Base-by-base conservation (phyloP, 208 protist species). In the Naegleria lovaniensis region DNA sequence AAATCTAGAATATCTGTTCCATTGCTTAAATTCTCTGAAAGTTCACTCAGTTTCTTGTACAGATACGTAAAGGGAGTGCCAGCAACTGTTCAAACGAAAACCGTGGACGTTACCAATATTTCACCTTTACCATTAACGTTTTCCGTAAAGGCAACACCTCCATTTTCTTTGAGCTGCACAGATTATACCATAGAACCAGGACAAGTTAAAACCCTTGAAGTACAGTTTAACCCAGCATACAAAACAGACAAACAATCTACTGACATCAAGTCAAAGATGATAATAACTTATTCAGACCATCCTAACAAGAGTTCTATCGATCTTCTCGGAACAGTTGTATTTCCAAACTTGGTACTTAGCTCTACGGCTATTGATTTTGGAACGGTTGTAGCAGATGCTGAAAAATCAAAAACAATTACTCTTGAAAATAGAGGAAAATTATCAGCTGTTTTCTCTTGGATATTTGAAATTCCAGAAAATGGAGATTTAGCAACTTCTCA, bases 311-410 rank as follows among this genome's bases (percentile, higher is more conserved):
- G 98, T 92, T 92, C 41, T 83, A 91, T 99, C 9, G 90, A 86
- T n/a, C 92, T 99, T 9, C 39, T 90, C 0, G 98, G 94, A 15
- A 91, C 93, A 25, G 92, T 99, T 79, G 88, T 89, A 85, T 99
- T 98, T 91, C 98, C 98, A 1, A 96, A 95, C 90, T 86, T 99
- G 16, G 87, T 67, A 40, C 90, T 98, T 55, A 6, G 19, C 7
- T 83, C 33, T 2, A 95, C 95, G 0, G 51, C 92, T 25, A 40
- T 98, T 75, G 96, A 98, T 90, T 99, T 99, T 94, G 97, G 97
- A 25, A 95, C 94, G 67, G 94, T 99, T 83, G 91, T 99, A 83
- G 95, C 95, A 84, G 95, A 99, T 91, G 97, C 97, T 13, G 95
- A 98, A 91, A 92, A 93, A 90, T 93, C 94, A 13, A 92, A 93